Evolutionary conservation across 805 yeast genomes (phyloP).

Genomic region (Candida glaebosa): DNA sequence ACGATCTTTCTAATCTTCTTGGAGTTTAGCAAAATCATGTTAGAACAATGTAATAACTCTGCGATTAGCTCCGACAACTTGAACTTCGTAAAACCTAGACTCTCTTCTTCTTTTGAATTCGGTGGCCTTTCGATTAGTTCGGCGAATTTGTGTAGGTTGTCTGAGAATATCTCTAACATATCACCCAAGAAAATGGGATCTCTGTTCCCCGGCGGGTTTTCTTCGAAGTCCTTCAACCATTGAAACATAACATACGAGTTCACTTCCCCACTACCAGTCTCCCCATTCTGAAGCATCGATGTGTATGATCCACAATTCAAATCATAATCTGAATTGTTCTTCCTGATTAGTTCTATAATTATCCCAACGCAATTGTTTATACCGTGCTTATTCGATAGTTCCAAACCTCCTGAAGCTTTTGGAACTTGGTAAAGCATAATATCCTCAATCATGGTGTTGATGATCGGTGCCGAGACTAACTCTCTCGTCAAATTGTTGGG

Average conservation of each 20-base stretch:
- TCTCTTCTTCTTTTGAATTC: slow-evolving; percentile 23
- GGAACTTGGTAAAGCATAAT: slow-evolving; percentile 51
- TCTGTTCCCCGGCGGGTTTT: slow-evolving; percentile 88
- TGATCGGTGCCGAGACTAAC: slow-evolving; percentile 71
- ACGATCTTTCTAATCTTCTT: slow-evolving; percentile 67
- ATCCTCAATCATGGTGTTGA: slow-evolving; percentile 63
- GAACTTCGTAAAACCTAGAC: slow-evolving; percentile 87
- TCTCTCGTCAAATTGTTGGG: slow-evolving; percentile 94
- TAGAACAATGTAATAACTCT: slow-evolving; percentile 93
- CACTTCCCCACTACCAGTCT: slow-evolving; percentile 33
- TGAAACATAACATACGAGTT: slow-evolving; percentile 40
- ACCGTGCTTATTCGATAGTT: slow-evolving; percentile 68
- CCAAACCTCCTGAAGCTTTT: slow-evolving; percentile 10
- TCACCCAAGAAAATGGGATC: slow-evolving; percentile 93
- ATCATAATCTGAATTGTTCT: slow-evolving; percentile 95
- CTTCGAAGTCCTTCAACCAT: slow-evolving; percentile 53
- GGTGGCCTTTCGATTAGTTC: slow-evolving; percentile 47
- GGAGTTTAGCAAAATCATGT: slow-evolving; percentile 88
- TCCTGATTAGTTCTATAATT: slow-evolving; percentile 88
- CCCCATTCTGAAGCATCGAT: slow-evolving; percentile 42
- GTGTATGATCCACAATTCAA: slow-evolving; percentile 79
- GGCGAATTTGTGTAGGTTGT: slow-evolving; percentile 67
- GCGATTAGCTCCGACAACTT: slow-evolving; percentile 90
- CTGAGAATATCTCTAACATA: slow-evolving; percentile 72
- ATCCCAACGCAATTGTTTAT: slow-evolving; percentile 93